Conservation (phyloP, 2,329 filamentous ascomycete species). For the Microascus cirrosus region DNA sequence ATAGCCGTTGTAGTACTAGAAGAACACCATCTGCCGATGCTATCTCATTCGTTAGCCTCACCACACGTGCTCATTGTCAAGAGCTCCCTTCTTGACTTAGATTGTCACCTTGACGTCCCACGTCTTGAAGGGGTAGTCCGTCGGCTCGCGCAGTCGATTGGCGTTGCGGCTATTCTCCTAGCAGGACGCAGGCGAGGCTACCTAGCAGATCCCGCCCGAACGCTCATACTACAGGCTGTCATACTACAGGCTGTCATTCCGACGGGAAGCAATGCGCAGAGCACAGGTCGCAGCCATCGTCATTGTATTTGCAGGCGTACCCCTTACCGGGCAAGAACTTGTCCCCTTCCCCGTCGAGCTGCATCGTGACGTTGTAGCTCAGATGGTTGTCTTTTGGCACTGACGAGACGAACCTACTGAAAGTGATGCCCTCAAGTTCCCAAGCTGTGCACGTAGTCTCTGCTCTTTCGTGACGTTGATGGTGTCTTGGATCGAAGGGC, state of each 20-base stretch:
- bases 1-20: background rate
- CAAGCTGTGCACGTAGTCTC: background rate
- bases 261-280: conserved; percentile 1
- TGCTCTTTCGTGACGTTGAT: conserved; percentile 1
- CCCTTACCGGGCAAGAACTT: background rate
- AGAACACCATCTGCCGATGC: background rate
- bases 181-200: conserved; percentile 3
- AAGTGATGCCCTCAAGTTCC: background rate
- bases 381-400: background rate
- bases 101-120: conserved; percentile 1
- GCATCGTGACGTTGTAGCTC: conserved; percentile 1
- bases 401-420: conserved; percentile 1
- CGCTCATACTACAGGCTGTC: conserved; percentile 1
- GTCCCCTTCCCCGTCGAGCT: conserved; percentile 2
- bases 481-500: conserved; percentile 1
- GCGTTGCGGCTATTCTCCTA: background rate
- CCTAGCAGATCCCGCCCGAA: background rate
- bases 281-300: conserved; percentile 1
- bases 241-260: background rate
- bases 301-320: background rate
- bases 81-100: conserved; percentile 2
- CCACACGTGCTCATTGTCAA: background rate
- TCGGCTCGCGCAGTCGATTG: background rate
- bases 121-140: conserved; percentile 2
- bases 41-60: too few relatives aligned